Evolutionary conservation across 1,284 basidiomycete genomes (phyloP).

Genomic region (Ceratorhiza oryzae-sativae): DNA sequence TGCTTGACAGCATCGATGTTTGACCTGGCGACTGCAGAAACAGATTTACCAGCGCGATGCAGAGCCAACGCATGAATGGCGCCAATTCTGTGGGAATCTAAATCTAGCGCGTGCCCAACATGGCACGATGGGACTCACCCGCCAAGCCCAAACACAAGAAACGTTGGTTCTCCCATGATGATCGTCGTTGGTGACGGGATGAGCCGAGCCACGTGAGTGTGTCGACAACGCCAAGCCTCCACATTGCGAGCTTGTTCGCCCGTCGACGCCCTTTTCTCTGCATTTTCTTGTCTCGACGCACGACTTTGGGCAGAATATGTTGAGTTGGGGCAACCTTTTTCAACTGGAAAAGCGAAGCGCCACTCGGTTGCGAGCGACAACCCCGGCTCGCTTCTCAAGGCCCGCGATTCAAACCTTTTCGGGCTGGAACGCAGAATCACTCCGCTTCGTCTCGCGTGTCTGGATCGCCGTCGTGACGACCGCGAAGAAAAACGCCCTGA

Average conservation of each 20-base stretch:
- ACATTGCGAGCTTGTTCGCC: too few relatives aligned
- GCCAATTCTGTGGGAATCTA: conserved; percentile 35
- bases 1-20: conserved; percentile 32
- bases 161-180: background rate
- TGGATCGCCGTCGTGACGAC: background rate
- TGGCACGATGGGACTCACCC: conserved; percentile 17
- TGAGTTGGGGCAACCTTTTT: background rate
- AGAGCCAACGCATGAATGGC: conserved; percentile 23
- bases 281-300: background rate
- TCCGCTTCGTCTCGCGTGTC: background rate
- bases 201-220: background rate
- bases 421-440: background rate
- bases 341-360: background rate
- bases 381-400: too few relatives aligned
- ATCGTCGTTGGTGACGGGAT: conserved; percentile 3
- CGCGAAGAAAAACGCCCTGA: conserved; percentile 15
- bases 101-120: background rate
- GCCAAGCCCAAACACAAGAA: conserved; percentile 39
- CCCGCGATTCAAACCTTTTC: conserved; percentile 20
- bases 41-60: conserved; percentile 15
- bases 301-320: too few relatives aligned
- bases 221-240: background rate
- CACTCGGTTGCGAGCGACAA: background rate
- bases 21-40: conserved; percentile 38
- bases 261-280: background rate